These are phyloP conservation scores for Thermochaetoides dissita DNA, from an alignment of 2,329 filamentous ascomycete species.

Conservation along the genomic window DNA sequence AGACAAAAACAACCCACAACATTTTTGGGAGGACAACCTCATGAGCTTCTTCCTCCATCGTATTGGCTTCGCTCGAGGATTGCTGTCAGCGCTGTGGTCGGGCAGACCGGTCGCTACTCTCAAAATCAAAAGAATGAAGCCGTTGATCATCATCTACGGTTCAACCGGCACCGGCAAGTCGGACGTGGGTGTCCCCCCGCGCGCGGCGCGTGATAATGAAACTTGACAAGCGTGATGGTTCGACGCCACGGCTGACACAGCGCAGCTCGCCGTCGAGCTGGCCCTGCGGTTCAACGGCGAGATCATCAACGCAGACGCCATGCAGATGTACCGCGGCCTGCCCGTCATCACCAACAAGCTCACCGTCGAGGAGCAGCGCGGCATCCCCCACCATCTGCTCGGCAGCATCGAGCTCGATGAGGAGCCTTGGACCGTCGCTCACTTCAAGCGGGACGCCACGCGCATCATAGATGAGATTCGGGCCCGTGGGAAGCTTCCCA, in stretches of 20 bases:
- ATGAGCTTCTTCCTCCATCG: no score
- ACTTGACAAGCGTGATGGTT: no score
- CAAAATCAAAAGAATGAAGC: conserved; percentile 10
- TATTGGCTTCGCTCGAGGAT: no score
- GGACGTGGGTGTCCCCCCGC: conserved; percentile 19
- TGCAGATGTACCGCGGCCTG: conserved; percentile 89
- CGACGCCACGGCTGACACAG: conserved; percentile 3
- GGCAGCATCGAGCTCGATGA: conserved; percentile 63
- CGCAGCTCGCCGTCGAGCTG: conserved; percentile 74
- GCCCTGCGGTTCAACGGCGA: conserved; percentile 77
- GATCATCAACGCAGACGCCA: conserved; percentile 92
- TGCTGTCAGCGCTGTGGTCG: not conserved
- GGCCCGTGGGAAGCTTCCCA: conserved; percentile 63
- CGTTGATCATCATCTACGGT: conserved; percentile 17
- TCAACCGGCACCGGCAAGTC: conserved; percentile 24
- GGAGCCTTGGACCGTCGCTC: conserved; percentile 69
- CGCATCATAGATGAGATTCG: conserved; percentile 64
- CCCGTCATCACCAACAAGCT: conserved; percentile 96
- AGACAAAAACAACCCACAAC: no score
- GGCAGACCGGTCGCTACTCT: not conserved
- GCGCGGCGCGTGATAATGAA: not conserved
- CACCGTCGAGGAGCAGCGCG: conserved; percentile 55
- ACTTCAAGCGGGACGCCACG: conserved; percentile 59
- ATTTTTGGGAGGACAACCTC: no score
- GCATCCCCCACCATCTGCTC: conserved; percentile 77